Percentiles rank a stretch among this genome's conserved stretches.
These are phyloP conservation scores for Akebia trifoliata DNA, from an alignment of 164 flowering plant species.

Conservation along the genomic window DNA sequence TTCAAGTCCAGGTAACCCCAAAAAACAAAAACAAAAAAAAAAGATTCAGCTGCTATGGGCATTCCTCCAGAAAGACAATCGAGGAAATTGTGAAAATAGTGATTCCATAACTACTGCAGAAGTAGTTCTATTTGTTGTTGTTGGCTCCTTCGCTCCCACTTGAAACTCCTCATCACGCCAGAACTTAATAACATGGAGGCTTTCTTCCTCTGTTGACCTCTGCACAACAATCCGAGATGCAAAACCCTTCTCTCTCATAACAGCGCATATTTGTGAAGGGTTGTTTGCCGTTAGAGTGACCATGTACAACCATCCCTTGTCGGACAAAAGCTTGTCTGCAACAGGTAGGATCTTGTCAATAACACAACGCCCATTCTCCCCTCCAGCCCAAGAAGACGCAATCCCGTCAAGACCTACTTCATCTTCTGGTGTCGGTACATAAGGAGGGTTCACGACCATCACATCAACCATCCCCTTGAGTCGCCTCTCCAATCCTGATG, in stretches of 20 bases:
- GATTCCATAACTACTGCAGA: constrained; percentile 27
- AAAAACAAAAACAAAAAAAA: too few species aligned
- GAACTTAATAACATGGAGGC: constrained; percentile 71
- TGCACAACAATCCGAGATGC: constrained; percentile 62
- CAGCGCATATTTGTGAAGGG: constrained; percentile 62
- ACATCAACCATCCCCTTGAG: constrained; percentile 66
- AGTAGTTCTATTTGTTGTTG: constrained; percentile 15
- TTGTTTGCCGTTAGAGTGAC: constrained; percentile 65
- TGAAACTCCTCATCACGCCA: constrained; percentile 56
- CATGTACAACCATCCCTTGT: constrained; percentile 84
- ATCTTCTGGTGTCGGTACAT: constrained; percentile 93
- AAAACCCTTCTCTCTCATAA: constrained; percentile 75
- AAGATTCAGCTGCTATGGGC: constrained; percentile 15
- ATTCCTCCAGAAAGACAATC: constrained; percentile 31
- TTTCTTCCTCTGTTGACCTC: constrained; percentile 90
- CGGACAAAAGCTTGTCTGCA: constrained; percentile 64
- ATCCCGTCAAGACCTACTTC: constrained; percentile 80
- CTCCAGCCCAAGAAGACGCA: constrained; percentile 94
- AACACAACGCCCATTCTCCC: constrained; percentile 80
- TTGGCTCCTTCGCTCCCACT: constrained; percentile 26
- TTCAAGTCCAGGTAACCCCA: too few species aligned
- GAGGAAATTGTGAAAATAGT: constrained; percentile 34
- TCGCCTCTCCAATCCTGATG: constrained; percentile 57
- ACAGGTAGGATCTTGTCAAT: constrained; percentile 74
- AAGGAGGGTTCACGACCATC: constrained; percentile 90